A percentile compares a stretch with the other conserved stretches of the same genome.
phyloP scores from a whole-genome alignment of 2,329 filamentous ascomycete species.

The Alternaria sp. region DNA sequence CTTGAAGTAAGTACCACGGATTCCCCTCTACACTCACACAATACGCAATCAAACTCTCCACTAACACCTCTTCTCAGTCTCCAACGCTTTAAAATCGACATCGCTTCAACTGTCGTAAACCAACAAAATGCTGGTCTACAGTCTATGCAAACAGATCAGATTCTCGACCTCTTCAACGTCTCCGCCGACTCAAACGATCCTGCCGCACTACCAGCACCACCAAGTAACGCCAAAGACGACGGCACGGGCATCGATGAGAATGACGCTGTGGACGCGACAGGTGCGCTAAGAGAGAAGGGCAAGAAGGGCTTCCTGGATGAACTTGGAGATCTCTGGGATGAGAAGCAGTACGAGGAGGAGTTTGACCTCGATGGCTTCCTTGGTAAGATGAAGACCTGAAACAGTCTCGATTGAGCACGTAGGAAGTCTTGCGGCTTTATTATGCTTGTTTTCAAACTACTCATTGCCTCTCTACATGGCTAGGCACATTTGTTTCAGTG shows the following conservation, averaged over 20 bases:
- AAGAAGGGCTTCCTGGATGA: conserved; percentile 98
- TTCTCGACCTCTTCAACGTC: conserved; percentile 93
- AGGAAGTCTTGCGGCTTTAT: not conserved
- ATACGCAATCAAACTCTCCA: not conserved
- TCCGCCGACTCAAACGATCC: conserved; percentile 61
- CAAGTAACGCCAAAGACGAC: conserved; percentile 70
- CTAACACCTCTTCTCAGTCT: conserved; percentile 64
- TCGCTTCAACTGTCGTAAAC: conserved; percentile 97
- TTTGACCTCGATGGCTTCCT: conserved; percentile 96
- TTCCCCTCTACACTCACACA: not conserved
- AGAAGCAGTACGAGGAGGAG: conserved; percentile 96
- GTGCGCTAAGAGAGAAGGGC: conserved; percentile 90
- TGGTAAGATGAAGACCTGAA: conserved; percentile 79
- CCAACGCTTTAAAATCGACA: conserved; percentile 99
- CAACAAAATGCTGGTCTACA: conserved; percentile 95
- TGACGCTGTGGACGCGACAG: conserved; percentile 80
- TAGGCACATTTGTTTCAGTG: not conserved
- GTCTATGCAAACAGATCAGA: conserved; percentile 98
- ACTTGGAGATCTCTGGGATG: conserved; percentile 94
- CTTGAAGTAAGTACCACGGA: conserved; percentile 67
- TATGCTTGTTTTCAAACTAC: not conserved
- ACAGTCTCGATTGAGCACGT: not conserved
- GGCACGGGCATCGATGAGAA: conserved; percentile 79
- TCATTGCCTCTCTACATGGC: not conserved
- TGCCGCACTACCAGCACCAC: conserved; percentile 61